A percentile compares a stretch with the other conserved stretches of the same genome.
These are phyloP conservation scores for Bothriochloa decipiens DNA, from an alignment of 176 grass and related monocot genomes.

Conservation along the genomic window DNA sequence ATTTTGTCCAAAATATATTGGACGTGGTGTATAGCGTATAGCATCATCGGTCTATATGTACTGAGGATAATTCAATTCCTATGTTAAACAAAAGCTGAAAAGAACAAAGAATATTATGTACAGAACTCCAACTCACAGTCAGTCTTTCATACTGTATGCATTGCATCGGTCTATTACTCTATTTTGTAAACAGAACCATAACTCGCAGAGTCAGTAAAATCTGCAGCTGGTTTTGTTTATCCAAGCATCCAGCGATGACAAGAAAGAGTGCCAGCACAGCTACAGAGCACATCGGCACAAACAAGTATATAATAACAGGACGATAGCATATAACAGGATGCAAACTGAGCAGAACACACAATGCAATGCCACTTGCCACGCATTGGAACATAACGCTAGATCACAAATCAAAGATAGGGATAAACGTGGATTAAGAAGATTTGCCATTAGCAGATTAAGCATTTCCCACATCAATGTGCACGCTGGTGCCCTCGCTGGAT, in stretches of 20 bases:
- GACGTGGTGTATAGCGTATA: not conserved
- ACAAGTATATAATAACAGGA: not conserved
- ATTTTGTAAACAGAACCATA: not conserved
- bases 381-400: not conserved
- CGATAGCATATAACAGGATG: not conserved
- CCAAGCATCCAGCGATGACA: not conserved
- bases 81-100: not conserved
- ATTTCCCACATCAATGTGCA: slow-evolving; percentile 41
- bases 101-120: not conserved
- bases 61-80: not conserved
- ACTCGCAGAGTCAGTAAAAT: not conserved
- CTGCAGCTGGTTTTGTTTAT: not conserved
- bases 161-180: too few species aligned
- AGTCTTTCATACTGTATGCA: too few species aligned
- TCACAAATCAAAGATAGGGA: slow-evolving; percentile 5
- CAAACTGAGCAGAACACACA: not conserved
- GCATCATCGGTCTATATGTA: not conserved
- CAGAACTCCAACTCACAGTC: too few species aligned
- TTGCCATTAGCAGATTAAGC: slow-evolving; percentile 31
- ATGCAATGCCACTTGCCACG: not conserved
- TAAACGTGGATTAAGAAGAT: not conserved
- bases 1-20: not conserved
- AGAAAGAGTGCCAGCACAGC: not conserved
- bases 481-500: not conserved
- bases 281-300: not conserved